Evolutionary conservation across 1,284 basidiomycete genomes (phyloP), one percentile per base, ranked within the genome.

Genomic region (Apiotrichum montevideense): DNA sequence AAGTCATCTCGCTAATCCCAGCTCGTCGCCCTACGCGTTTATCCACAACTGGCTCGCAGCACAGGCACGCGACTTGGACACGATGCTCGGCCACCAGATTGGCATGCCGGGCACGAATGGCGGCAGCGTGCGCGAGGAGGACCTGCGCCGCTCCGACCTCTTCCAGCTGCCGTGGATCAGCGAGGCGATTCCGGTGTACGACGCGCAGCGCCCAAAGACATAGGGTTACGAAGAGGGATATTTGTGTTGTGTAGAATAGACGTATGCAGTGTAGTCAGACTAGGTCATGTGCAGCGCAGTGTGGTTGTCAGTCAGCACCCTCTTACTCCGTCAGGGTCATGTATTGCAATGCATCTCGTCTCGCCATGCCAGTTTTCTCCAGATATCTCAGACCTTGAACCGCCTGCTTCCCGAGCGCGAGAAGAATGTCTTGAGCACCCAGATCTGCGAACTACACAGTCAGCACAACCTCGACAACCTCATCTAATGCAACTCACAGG

Each of bases 371-470:
- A n/a, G n/a, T 49, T 44, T 37, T 32, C 49, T 51, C 48, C 8
- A 45, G n/a, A 35, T 37, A 10, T 8, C 29, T 45, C 59, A 66
- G 32, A 64, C 64, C 54, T 63, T 64, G 52, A 58, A 68, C 42
- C 58, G 61, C 50, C 67, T 63, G 49, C 44, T 47, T 41, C 88
- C 88, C 6, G 88, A 90, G 72, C 87, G 85, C 39, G 88, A 91
- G 78, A 94, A 94, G 85, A 93, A 94, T 29, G 89, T 93, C 76
- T 93, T 90, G 40, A 94, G 82, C 49, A 93, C 80, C 74, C 91
- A 94, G 32, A 93, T 88, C 77, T 94, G 91, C 57, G 87, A 76
- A 11, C 90, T 93, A 68, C 1, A 2, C 14, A 15, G 52, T 59
- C 51, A 52, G 53, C 50, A 15, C 41, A 9, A 5, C 4, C 3